These are phyloP conservation scores for Kwoniella shivajii DNA, from an alignment of 1,284 basidiomycete genomes.

Conservation along the genomic window DNA sequence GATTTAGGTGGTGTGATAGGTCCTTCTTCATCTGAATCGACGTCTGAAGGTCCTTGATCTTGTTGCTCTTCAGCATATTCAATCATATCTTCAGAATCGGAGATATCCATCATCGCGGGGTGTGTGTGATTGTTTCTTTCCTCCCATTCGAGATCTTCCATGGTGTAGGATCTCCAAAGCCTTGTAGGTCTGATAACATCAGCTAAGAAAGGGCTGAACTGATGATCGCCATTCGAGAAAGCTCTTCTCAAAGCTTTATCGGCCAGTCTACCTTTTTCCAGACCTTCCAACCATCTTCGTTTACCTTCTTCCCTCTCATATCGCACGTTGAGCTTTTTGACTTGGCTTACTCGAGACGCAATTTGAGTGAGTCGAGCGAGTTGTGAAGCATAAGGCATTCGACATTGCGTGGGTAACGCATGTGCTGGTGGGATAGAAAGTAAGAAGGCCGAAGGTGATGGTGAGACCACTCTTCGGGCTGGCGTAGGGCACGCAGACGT, in stretches of 20 bases:
- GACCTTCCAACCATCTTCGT: conserved; percentile 46
- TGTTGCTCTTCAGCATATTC: conserved; percentile 6
- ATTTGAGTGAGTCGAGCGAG: conserved; percentile 43
- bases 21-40: conserved; percentile 13
- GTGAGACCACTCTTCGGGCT: neutral
- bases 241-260: conserved; percentile 47
- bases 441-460: conserved; percentile 33
- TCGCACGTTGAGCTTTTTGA: conserved; percentile 39
- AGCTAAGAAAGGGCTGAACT: conserved; percentile 5
- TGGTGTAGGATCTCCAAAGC: conserved; percentile 33
- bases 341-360: conserved; percentile 36
- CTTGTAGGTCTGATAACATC: conserved; percentile 27
- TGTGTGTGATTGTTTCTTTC: conserved; percentile 7
- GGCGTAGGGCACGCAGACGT: conserved; percentile 21
- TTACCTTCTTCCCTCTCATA: conserved; percentile 53
- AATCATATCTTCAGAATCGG: conserved; percentile 11
- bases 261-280: conserved; percentile 43
- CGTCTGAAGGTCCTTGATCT: neutral
- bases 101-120: conserved; percentile 32
- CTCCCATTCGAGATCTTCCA: conserved; percentile 26
- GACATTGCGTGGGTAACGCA: conserved; percentile 34
- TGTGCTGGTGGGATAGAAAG: conserved; percentile 46
- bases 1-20: conserved; percentile 8
- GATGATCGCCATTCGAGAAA: conserved; percentile 38
- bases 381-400: conserved; percentile 37